Evolutionary conservation across 768 basidiomycete genomes (phyloP), one percentile per base, ranked within the genome.

Genomic region (Tubosaeta sp.): DNA sequence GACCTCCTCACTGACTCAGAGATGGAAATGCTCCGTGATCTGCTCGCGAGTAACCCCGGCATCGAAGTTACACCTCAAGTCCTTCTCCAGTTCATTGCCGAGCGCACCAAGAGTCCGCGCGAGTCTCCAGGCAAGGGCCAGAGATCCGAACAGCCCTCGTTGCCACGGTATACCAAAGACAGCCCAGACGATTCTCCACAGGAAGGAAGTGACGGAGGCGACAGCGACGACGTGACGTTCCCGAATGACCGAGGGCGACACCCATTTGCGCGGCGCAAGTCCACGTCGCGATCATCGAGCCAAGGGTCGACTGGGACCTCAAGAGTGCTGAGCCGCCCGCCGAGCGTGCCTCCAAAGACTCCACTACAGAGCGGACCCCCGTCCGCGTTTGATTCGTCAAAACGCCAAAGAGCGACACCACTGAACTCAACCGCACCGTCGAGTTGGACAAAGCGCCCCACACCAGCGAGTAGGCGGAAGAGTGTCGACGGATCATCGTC

Each of bases 391-490:
- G 89, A 91, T 59, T 75, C 79, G 0, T 78, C 84, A 41, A 75
- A 78, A 27, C 71, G 90, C 52, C 87, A 89, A 62, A 79, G 90
- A 18, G 76, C 86, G 9, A 82, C 82, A 0, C 90, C 88, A 0
- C 69, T 90, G 2, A 65, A 64, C 4, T 71, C 66, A 48, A 71
- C 66, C 24, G 80, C 86, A 1, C 90, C 90, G 1, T 89, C 89
- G 3, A 90, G 86, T 58, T 90, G 88, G 85, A 62, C 78, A 25
- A 84, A 81, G 54, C 79, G 86, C 3, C 87, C 86, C 4, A 70
- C 73, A 14, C 87, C 87, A 13, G 83, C 84, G 6, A 70, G 76
- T 41, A 75, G 90, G 48, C 73, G 87, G 47, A 87, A 78, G 70
- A 90, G 89, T 53, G 80, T 87, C 57, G 87, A 86, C 10, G 84